These are phyloP conservation scores for Hysterangium stoloniferum DNA, from an alignment of 768 basidiomycete genomes.

Conservation along the genomic window DNA sequence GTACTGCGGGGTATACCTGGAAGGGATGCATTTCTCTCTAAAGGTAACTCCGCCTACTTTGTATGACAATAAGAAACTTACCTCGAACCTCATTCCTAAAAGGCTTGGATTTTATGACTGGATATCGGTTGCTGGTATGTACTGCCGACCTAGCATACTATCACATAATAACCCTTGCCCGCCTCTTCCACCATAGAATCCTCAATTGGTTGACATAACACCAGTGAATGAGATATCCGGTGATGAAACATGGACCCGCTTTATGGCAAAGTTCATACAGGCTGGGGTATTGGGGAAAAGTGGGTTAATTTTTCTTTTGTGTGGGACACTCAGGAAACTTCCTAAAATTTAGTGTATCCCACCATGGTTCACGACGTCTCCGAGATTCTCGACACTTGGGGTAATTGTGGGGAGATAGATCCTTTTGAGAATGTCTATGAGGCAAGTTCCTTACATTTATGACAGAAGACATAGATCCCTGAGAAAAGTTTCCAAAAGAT, in stretches of 20 bases:
- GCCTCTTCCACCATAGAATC: neutral
- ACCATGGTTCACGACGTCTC: neutral
- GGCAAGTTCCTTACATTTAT: too few relatives aligned
- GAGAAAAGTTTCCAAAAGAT: too few relatives aligned
- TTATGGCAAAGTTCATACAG: neutral
- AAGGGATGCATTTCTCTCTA: neutral
- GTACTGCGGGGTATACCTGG: neutral
- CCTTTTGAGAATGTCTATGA: too few relatives aligned
- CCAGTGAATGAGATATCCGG: neutral
- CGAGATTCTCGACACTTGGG: neutral
- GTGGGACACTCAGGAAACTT: too few relatives aligned
- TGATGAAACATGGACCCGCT: neutral
- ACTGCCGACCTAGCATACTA: neutral
- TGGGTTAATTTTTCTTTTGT: too few relatives aligned
- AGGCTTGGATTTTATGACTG: neutral
- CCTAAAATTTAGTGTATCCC: too few relatives aligned
- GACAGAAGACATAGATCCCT: too few relatives aligned
- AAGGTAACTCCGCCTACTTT: neutral
- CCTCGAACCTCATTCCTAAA: neutral
- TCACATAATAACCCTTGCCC: neutral
- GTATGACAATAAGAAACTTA: neutral
- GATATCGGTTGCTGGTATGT: neutral
- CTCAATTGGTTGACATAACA: neutral
- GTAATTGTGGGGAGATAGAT: neutral
- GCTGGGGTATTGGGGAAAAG: neutral